A percentile compares a stretch with the other conserved stretches of the same genome.
These are phyloP conservation scores for Rubroshorea leprosula DNA, from an alignment of 345 rosid species.

Conservation along the genomic window DNA sequence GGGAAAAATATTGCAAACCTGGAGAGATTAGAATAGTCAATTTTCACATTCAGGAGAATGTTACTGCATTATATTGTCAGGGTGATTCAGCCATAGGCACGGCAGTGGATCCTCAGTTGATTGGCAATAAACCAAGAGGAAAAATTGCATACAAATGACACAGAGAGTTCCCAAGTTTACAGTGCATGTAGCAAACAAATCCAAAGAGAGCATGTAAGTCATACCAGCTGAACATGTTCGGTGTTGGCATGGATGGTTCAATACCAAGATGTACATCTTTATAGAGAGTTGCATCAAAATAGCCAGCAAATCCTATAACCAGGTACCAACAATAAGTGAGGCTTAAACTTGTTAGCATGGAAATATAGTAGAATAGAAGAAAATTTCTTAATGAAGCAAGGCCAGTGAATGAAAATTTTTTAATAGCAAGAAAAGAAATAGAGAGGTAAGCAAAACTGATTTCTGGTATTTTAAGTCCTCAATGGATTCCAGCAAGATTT, in stretches of 20 bases:
- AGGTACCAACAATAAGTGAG: slow-evolving; percentile 12
- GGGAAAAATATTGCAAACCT: slow-evolving; percentile 99
- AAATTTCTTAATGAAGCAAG: background rate
- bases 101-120: no score
- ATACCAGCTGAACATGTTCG: slow-evolving; percentile 99
- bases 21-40: background rate
- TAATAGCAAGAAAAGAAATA: no score
- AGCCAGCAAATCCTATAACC: slow-evolving; percentile 85
- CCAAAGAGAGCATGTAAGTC: background rate
- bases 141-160: background rate
- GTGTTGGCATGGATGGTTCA: slow-evolving; percentile 87
- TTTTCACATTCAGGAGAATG: no score
- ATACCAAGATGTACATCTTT: slow-evolving; percentile 95
- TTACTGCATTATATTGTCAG: no score
- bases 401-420: no score
- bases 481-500: no score
- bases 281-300: slow-evolving; percentile 83
- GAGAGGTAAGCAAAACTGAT: no score
- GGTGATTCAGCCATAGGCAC: no score
- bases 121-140: background rate
- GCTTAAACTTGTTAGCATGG: slow-evolving; percentile 8
- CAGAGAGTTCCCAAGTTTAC: background rate
- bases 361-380: background rate
- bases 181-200: background rate
- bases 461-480: no score